Evolutionary conservation across 2,329 filamentous ascomycete genomes (phyloP).

Genomic region (Neofusicoccum laricinum): DNA sequence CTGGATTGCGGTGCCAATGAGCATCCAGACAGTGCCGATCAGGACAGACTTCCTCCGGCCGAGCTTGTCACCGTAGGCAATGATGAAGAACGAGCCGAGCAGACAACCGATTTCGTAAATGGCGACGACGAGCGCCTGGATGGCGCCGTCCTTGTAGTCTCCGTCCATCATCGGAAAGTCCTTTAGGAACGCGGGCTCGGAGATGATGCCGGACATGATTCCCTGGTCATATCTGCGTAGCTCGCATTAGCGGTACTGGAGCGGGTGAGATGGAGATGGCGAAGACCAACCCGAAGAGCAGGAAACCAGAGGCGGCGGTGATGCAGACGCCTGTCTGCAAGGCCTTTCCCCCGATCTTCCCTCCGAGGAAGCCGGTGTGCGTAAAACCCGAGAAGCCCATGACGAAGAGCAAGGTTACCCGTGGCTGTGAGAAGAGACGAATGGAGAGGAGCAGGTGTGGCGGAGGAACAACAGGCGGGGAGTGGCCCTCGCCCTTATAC

Average conservation of each 20-base stretch:
- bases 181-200: constrained; percentile 31
- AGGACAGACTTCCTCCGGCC: constrained; percentile 44
- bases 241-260: too few relatives aligned
- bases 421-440: neutral
- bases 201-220: constrained; percentile 43
- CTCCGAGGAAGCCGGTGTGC: constrained; percentile 15
- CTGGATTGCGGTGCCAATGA: constrained; percentile 41
- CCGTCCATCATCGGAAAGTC: constrained; percentile 37
- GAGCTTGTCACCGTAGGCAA: constrained; percentile 38
- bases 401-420: neutral
- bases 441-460: neutral
- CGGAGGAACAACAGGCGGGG: neutral
- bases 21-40: constrained; percentile 40
- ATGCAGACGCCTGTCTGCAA: constrained; percentile 35
- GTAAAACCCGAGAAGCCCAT: constrained; percentile 15
- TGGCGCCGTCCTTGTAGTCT: constrained; percentile 31
- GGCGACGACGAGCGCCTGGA: constrained; percentile 48
- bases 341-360: constrained; percentile 22
- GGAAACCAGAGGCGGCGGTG: constrained; percentile 47
- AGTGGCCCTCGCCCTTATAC: neutral
- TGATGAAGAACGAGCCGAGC: constrained; percentile 39
- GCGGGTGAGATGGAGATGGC: neutral
- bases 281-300: constrained; percentile 47
- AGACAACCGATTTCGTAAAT: constrained; percentile 52
- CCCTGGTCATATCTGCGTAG: constrained; percentile 21